Base-by-base conservation (phyloP, 345 rosid genomes). In the Acer negundo region DNA sequence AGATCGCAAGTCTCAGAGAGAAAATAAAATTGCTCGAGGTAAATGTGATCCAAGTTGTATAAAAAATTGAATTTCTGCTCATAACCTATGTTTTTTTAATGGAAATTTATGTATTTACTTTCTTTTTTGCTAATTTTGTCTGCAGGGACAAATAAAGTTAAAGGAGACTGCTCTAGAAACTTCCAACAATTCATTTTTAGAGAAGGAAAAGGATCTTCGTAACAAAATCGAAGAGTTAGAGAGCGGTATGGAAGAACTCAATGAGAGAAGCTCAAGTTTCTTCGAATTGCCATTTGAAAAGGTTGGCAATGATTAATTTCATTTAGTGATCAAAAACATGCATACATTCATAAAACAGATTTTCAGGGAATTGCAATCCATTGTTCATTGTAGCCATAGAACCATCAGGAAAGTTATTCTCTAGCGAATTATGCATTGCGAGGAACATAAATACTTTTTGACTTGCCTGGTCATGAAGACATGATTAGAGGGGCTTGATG, bases 11-110 rank as follows among this genome's bases (percentile, higher is more conserved):
- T 78, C 86, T 93, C 80, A 90, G 74, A 79, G 97, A 90, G 78
- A 91, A 77, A 78, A 84, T 89, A 74, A 85, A 77, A 79, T 79
- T 77, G 80, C 90, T 92, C 0, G 86, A 93, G 99, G 99, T 94
- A 90, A 80, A 47, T 53, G 0, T 71, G 6, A 47, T 51, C 28
- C 6, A 13, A n/a, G 71, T 53, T 10, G 49, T 62, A n/a, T 64
- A 16, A 8, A 40, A 64, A 74, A 62, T 61, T 51, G 61, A 73
- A 58, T 64, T 63, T 53, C 62, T 55, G 26, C 40, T 16, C 23
- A 44, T 7, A 44, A 16, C 51, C 56, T 23, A 26, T 56, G 44
- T 38, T 28, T 31, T 13, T 28, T 11, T 10, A 47, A 47, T 19
- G 15, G 19, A 44, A 75, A 23, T 70, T 75, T 31, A 38, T 53